Percentiles rank a stretch among this genome's conserved stretches.
phyloP scores from a whole-genome alignment of 495 filamentous ascomycete genomes.

The Mytilinidion resinicola region DNA sequence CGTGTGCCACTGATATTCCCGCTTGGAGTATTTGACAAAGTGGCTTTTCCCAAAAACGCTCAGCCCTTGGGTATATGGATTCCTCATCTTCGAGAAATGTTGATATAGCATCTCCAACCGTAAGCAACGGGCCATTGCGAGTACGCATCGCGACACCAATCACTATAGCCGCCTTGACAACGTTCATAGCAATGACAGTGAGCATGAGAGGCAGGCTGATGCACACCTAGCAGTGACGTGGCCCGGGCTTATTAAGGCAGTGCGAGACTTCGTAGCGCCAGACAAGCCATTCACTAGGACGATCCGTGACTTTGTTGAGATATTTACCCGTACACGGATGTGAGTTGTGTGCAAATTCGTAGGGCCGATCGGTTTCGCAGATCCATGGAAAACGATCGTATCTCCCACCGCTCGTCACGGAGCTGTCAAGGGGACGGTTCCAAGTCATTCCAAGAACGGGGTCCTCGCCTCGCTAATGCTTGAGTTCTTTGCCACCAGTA shows the following conservation, averaged over 20 bases:
- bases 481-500: no score
- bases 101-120: slow-evolving; percentile 10
- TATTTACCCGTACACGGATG: no score
- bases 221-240: slow-evolving; percentile 7
- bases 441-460: no score
- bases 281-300: neutral
- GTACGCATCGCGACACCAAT: neutral
- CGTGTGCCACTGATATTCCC: neutral
- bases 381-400: no score
- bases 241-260: slow-evolving; percentile 10
- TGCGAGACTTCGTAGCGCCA: slow-evolving; percentile 3
- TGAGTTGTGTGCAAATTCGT: no score
- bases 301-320: no score
- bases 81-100: slow-evolving; percentile 7
- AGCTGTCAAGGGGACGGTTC: no score
- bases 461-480: no score
- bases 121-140: slow-evolving; percentile 2
- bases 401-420: no score
- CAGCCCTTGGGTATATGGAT: slow-evolving; percentile 1
- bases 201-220: slow-evolving; percentile 4
- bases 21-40: neutral
- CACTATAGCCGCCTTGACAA: slow-evolving; percentile 12
- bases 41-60: neutral
- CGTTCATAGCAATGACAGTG: slow-evolving; percentile 13
- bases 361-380: no score